Evolutionary conservation across 768 basidiomycete species (phyloP), one percentile per base, ranked within the genome.

Genomic region (Stropharia rugosoannulata): DNA sequence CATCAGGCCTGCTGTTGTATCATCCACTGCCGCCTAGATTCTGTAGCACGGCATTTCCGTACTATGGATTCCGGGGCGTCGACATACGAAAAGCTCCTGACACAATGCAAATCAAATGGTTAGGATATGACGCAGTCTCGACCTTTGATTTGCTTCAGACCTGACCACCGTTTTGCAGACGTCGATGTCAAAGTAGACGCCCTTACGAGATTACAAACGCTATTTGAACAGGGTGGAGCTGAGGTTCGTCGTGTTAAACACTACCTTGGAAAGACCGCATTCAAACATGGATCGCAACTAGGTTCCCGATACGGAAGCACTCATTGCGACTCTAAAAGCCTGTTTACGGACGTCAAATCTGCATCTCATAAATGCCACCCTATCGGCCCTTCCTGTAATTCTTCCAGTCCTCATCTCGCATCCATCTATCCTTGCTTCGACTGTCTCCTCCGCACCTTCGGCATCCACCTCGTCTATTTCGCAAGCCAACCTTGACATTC

Each of bases 131-230:
- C 38, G 27, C 40, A 32, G 29, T 32, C 48, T 15, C n/a, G n/a
- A 38, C 35, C 38, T 61, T 43, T 57, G 18, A 56, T 58, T 47
- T 49, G n/a, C 51, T 39, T 25, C 45, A 48, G 49, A 37, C 32
- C 42, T 53, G 38, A n/a, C 46, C 27, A 5, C 3, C 45, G 0
- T 25, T 37, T n/a, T 48, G 54, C 63, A 93, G 91, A 93, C 70
- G 83, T 88, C 56, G 91, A 93, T 71, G 78, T 82, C 58, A 91
- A 87, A 73, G 79, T 91, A 19, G 90, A 93, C 67, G 90, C 89
- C 25, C 76, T 93, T 58, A 77, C 83, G 56, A 93, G 90, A 73
- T 77, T 93, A 41, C 87, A 93, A 69, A 76, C 75, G 37, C 82
- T 86, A 70, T 89, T 91, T 66, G 88, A 91, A 55, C 63, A 62